Conservation (phyloP, 306 rosid genomes). For the Hippophae gyantsensis region DNA sequence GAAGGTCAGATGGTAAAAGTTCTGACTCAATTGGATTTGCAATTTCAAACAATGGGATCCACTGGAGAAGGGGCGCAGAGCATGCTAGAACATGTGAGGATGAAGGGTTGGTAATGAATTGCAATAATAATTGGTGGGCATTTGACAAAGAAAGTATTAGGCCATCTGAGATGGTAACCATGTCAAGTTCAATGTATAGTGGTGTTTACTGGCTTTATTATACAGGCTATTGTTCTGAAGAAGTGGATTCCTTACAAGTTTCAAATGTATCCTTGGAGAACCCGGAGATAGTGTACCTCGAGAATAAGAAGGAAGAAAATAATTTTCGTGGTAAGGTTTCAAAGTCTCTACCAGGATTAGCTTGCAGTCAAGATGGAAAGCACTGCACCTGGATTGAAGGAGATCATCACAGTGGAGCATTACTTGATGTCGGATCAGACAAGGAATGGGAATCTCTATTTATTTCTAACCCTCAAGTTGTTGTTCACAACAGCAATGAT, state of each 20-base stretch:
- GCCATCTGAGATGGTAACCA: constrained; percentile 61
- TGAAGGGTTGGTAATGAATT: constrained; percentile 48
- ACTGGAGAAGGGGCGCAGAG: constrained; percentile 64
- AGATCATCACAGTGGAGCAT: constrained; percentile 74
- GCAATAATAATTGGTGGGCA: constrained; percentile 68
- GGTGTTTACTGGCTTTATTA: constrained; percentile 77
- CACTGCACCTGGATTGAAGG: constrained; percentile 88
- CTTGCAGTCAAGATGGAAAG: constrained; percentile 77
- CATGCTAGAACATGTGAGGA: constrained; percentile 42
- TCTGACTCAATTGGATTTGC: constrained; percentile 40
- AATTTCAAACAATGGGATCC: constrained; percentile 76
- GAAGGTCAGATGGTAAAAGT: constrained; percentile 28
- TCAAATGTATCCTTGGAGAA: background rate
- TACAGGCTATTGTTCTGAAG: constrained; percentile 44
- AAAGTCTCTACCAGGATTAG: constrained; percentile 68
- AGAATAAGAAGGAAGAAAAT: constrained; percentile 1
- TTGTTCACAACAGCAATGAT: constrained; percentile 58
- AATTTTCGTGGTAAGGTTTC: constrained; percentile 21
- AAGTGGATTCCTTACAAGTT: constrained; percentile 22
- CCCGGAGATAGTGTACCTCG: constrained; percentile 2
- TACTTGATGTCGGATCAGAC: constrained; percentile 56
- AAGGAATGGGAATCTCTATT: constrained; percentile 65
- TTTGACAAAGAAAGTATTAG: constrained; percentile 55
- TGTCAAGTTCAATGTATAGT: constrained; percentile 55
- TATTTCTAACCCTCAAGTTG: constrained; percentile 59